Conservation (phyloP, 2,329 filamentous ascomycete genomes). For the Paecilomyces sp. region DNA sequence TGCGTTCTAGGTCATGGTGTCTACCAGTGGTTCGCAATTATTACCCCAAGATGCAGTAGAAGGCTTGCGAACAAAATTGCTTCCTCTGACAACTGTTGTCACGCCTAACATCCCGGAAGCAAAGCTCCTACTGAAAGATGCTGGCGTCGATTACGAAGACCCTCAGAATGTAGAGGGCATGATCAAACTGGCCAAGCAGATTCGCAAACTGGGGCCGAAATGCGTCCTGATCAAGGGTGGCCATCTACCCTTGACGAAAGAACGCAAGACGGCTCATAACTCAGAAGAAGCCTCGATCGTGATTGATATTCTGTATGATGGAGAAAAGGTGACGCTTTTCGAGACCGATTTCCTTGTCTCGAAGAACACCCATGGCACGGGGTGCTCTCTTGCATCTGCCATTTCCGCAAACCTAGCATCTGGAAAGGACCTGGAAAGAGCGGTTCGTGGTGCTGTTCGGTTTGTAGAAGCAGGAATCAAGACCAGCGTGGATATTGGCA, state of each 20-base stretch:
- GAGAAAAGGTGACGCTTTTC: conserved; percentile 52
- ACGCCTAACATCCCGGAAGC: conserved; percentile 46
- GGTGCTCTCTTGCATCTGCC: conserved; percentile 80
- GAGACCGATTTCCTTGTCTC: conserved; percentile 65
- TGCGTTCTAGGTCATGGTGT: conserved; percentile 70
- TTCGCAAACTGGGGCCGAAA: conserved; percentile 63
- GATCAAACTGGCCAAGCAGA: conserved; percentile 57
- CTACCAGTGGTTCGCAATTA: conserved; percentile 41
- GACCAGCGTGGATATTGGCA: conserved; percentile 49
- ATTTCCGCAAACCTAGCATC: conserved; percentile 56
- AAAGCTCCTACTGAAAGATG: conserved; percentile 35
- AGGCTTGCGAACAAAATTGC: conserved; percentile 31
- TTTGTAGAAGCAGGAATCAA: conserved; percentile 58
- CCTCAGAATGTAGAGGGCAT: conserved; percentile 59
- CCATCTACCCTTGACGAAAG: conserved; percentile 68
- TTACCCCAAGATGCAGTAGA: conserved; percentile 37
- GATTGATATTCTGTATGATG: conserved; percentile 69
- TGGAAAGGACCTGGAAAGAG: conserved; percentile 41
- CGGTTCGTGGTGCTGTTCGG: conserved; percentile 49
- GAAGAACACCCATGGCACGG: conserved; percentile 86
- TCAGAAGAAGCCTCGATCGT: conserved; percentile 59
- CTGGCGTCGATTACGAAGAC: conserved; percentile 30
- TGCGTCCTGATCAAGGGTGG: conserved; percentile 88
- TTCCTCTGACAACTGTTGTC: conserved; percentile 38
- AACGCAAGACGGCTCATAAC: conserved; percentile 51